Evolutionary conservation across 331 rosid species (phyloP).

Genomic region (Erythrophleum ivorense): DNA sequence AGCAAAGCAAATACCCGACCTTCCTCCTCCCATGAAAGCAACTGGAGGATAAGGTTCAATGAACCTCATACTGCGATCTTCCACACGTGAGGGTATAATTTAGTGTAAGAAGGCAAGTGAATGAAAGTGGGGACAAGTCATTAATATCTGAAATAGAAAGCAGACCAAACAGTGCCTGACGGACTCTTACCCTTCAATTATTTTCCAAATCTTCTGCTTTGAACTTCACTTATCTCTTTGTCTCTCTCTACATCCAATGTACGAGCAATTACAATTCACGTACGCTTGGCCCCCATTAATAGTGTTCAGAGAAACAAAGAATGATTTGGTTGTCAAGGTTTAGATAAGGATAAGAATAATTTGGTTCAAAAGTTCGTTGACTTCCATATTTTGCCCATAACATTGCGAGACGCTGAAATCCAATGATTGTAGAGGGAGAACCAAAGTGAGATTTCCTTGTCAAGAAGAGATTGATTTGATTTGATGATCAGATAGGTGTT

Average conservation of each 20-base stretch:
- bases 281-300: constrained; percentile 35
- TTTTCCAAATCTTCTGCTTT: constrained; percentile 14
- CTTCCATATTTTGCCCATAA: constrained; percentile 19
- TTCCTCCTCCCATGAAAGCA: constrained; percentile 15
- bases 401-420: constrained; percentile 41
- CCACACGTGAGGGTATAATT: constrained; percentile 10
- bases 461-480: constrained; percentile 20
- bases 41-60: constrained; percentile 30
- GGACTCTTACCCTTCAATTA: background rate
- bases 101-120: constrained; percentile 38
- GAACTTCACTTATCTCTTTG: background rate
- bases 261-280: constrained; percentile 29
- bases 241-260: constrained; percentile 39
- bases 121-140: constrained; percentile 37
- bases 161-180: constrained; percentile 43
- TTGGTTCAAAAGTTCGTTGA: constrained; percentile 20
- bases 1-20: background rate
- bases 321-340: constrained; percentile 39
- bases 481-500: background rate
- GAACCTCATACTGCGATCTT: constrained; percentile 31
- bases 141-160: constrained; percentile 49
- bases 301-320: constrained; percentile 5
- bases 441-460: constrained; percentile 36
- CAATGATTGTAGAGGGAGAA: constrained; percentile 30
- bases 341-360: constrained; percentile 24